phyloP scores from a whole-genome alignment of 1,139 yeast genomes.

The Candida freyschussii region DNA sequence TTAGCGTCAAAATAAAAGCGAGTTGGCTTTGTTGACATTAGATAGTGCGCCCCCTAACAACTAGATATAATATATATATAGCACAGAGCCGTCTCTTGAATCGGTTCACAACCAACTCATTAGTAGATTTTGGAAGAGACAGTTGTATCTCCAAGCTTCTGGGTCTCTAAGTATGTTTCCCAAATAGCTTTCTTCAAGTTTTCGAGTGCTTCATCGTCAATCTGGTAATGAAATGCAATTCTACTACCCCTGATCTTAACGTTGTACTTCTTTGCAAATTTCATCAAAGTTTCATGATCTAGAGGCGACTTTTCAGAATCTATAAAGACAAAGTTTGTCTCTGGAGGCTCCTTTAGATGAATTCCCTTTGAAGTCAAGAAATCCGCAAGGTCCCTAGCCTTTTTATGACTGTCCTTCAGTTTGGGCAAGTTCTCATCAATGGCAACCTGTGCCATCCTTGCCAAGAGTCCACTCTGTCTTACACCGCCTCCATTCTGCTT shows the following conservation, averaged over 20 bases:
- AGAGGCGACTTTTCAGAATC: constrained; percentile 51
- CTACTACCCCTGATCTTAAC: constrained; percentile 56
- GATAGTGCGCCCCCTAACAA: too few species aligned
- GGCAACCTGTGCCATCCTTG: constrained; percentile 68
- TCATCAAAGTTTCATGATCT: constrained; percentile 42
- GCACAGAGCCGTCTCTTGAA: too few species aligned
- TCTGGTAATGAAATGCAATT: constrained; percentile 77
- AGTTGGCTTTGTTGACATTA: too few species aligned
- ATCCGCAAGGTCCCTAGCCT: constrained; percentile 52
- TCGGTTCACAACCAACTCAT: too few species aligned
- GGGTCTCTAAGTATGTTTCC: constrained; percentile 49
- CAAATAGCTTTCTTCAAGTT: constrained; percentile 52
- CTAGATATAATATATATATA: too few species aligned
- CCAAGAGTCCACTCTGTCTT: constrained; percentile 68
- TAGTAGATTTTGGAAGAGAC: constrained; percentile 5
- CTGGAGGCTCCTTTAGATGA: constrained; percentile 53
- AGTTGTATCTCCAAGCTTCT: constrained; percentile 1
- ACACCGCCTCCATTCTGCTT: constrained; percentile 87
- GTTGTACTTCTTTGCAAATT: constrained; percentile 45
- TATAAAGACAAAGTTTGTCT: constrained; percentile 71
- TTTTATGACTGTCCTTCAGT: constrained; percentile 48
- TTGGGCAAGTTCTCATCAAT: constrained; percentile 59
- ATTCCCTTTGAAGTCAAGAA: constrained; percentile 45
- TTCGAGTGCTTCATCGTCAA: constrained; percentile 59
- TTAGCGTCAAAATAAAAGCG: too few species aligned